Conservation (phyloP, 805 yeast genomes). For the Ogataea pilisensis region DNA sequence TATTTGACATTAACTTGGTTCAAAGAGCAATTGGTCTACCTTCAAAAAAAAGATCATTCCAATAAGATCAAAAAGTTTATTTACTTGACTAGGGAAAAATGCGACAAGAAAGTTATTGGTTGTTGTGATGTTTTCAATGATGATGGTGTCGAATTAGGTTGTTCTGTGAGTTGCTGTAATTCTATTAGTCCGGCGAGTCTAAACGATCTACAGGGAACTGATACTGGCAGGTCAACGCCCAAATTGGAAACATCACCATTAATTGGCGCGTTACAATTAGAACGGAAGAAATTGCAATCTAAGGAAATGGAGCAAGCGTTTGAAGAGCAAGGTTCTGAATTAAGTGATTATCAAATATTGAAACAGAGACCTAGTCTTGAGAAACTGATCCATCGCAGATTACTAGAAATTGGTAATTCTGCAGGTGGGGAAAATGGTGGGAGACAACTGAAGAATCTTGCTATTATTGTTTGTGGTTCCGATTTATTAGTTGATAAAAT, state of each 20-base stretch:
- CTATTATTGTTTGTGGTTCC: constrained; percentile 55
- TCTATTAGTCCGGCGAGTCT: too few species aligned
- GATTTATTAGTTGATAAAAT: constrained; percentile 49
- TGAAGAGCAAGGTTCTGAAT: constrained; percentile 11
- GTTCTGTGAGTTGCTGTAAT: too few species aligned
- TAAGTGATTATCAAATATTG: constrained; percentile 32
- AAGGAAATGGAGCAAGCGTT: constrained; percentile 3
- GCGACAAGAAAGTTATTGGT: background rate
- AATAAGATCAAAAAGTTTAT: constrained; percentile 15
- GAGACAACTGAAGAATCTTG: constrained; percentile 32
- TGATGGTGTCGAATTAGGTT: background rate
- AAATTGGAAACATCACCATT: background rate
- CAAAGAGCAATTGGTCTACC: constrained; percentile 33
- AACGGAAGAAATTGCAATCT: background rate
- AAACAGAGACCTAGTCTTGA: constrained; percentile 10
- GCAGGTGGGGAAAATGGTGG: too few species aligned
- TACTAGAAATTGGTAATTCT: constrained; percentile 29
- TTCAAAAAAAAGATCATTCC: constrained; percentile 13
- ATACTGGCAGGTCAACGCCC: background rate
- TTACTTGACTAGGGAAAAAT: constrained; percentile 21
- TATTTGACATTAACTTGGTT: constrained; percentile 41
- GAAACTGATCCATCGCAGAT: constrained; percentile 9
- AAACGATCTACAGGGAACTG: too few species aligned
- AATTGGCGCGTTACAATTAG: background rate
- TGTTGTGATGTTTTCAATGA: background rate